Evolutionary conservation across 1,139 yeast genomes (phyloP).

Genomic region (Cylindricascospora bacillispora): DNA sequence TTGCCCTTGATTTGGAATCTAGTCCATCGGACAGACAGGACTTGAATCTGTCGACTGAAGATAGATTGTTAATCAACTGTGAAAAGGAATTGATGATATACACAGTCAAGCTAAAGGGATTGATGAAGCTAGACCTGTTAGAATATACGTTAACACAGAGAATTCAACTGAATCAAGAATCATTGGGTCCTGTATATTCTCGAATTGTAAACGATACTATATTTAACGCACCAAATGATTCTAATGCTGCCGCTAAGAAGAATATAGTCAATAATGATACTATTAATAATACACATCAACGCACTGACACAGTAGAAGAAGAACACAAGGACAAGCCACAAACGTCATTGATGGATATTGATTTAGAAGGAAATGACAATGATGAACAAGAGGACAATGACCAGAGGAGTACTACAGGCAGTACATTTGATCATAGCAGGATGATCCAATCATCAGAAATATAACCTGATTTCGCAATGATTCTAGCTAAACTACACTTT

Average conservation of each 20-base stretch:
- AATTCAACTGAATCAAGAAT: conserved; percentile 34
- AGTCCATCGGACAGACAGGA: conserved; percentile 34
- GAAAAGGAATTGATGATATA: conserved; percentile 37
- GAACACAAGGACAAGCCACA: too few species aligned
- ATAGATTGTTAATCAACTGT: conserved; percentile 20
- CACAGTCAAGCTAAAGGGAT: conserved; percentile 37
- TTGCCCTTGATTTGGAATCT: conserved; percentile 28
- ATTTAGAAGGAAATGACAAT: too few species aligned
- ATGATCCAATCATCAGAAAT: too few species aligned
- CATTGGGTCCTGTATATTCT: conserved; percentile 33
- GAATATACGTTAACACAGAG: conserved; percentile 28
- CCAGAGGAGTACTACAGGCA: too few species aligned
- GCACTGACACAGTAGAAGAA: neutral
- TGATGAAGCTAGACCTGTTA: conserved; percentile 33
- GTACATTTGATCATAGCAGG: too few species aligned
- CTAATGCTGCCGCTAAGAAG: neutral
- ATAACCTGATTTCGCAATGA: too few species aligned
- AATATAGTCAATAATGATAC: neutral
- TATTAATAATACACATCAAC: neutral
- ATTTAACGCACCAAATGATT: conserved; percentile 7
- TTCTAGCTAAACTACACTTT: too few species aligned
- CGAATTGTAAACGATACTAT: conserved; percentile 22
- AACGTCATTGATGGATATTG: too few species aligned
- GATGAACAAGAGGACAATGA: too few species aligned
- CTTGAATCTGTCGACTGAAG: conserved; percentile 28